Conservation (phyloP, 306 rosid species). For the Gastrolobium bilobum region DNA sequence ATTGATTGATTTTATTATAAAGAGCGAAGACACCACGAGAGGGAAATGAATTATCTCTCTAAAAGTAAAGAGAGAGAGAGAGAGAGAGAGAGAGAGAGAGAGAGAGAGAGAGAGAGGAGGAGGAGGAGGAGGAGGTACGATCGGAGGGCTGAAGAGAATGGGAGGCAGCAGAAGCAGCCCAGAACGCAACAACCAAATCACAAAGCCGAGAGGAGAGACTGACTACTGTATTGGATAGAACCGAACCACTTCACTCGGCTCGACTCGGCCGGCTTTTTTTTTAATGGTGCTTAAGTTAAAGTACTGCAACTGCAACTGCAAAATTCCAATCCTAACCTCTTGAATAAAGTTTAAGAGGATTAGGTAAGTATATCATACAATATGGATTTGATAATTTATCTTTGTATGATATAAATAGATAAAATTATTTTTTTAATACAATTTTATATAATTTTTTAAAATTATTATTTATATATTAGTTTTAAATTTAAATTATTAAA, state of each 20-base stretch:
- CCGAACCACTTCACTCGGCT: conserved; percentile 46
- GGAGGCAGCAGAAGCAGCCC: conserved; percentile 47
- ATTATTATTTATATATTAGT: too few relatives aligned
- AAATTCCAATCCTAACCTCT: too few relatives aligned
- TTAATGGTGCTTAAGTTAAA: too few relatives aligned
- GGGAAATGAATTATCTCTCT: conserved; percentile 11
- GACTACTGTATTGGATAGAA: too few relatives aligned
- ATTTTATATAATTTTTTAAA: too few relatives aligned
- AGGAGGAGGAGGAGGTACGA: neutral
- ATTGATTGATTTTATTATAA: conserved; percentile 18
- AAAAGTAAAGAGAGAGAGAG: conserved; percentile 51
- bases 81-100: conserved; percentile 37
- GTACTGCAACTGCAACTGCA: too few relatives aligned
- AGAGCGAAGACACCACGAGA: neutral
- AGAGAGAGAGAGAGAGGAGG: conserved; percentile 47
- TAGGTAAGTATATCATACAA: too few relatives aligned
- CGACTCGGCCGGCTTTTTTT: conserved; percentile 17
- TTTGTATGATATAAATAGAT: too few relatives aligned
- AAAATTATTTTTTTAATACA: too few relatives aligned
- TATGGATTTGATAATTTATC: too few relatives aligned
- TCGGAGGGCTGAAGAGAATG: conserved; percentile 20
- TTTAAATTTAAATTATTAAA: too few relatives aligned
- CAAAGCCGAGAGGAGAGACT: neutral
- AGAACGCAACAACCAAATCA: conserved; percentile 65
- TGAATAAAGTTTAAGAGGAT: too few relatives aligned